These are phyloP conservation scores for Aspergillus wentii DNA, from an alignment of 495 filamentous ascomycete species.

Conservation along the genomic window DNA sequence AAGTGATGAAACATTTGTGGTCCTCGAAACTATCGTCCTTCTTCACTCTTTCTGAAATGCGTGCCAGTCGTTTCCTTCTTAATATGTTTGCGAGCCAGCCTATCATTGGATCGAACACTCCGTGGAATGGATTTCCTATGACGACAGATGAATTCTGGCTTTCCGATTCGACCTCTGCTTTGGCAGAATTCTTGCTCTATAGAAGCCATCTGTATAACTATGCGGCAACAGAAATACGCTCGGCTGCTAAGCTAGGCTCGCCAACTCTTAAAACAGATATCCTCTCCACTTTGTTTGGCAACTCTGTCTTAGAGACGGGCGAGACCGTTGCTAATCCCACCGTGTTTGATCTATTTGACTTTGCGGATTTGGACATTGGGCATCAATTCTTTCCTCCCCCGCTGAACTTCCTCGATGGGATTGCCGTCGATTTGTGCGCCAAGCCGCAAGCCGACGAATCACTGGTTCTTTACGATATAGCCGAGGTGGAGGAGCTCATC, in stretches of 20 bases:
- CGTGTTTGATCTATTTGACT: slow-evolving; percentile 92
- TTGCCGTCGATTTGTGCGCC: slow-evolving; percentile 58
- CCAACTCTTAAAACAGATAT: slow-evolving; percentile 74
- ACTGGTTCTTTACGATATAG: slow-evolving; percentile 50
- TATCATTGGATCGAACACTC: slow-evolving; percentile 54
- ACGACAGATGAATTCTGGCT: slow-evolving; percentile 58
- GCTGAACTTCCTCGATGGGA: slow-evolving; percentile 50
- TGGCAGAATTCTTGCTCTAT: slow-evolving; percentile 68
- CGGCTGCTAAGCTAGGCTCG: slow-evolving; percentile 61
- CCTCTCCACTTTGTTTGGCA: slow-evolving; percentile 73
- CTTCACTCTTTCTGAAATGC: slow-evolving; percentile 71
- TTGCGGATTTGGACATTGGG: slow-evolving; percentile 64
- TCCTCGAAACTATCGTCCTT: slow-evolving; percentile 72
- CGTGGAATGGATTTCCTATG: slow-evolving; percentile 63
- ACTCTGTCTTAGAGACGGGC: slow-evolving; percentile 57
- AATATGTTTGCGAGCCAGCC: slow-evolving; percentile 60
- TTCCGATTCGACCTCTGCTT: slow-evolving; percentile 54
- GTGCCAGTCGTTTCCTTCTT: slow-evolving; percentile 68
- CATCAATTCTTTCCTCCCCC: slow-evolving; percentile 43
- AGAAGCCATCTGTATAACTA: slow-evolving; percentile 77
- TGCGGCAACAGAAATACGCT: slow-evolving; percentile 74
- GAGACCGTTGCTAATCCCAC: slow-evolving; percentile 60
- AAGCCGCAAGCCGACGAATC: slow-evolving; percentile 43
- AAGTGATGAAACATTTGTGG: slow-evolving; percentile 78
- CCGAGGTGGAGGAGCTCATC: slow-evolving; percentile 57